Evolutionary conservation across 805 yeast species (phyloP).

Genomic region (Isabelozyma pseudorhagii): DNA sequence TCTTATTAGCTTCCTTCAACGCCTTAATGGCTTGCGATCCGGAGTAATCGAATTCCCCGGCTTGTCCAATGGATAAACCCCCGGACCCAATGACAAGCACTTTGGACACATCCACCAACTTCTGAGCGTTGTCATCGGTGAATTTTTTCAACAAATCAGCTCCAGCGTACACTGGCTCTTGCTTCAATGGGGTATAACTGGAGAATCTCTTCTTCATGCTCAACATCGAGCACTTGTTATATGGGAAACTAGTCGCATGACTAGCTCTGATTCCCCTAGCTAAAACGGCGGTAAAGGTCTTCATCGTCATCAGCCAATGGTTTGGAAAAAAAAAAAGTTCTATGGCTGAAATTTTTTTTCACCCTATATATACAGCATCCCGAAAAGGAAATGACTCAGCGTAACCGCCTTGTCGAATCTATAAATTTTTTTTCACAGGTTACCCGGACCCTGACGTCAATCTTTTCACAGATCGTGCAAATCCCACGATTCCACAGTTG

Average conservation of each 20-base stretch:
- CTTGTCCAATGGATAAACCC: conserved; percentile 95
- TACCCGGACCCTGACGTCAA: neutral
- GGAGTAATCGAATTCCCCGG: conserved; percentile 96
- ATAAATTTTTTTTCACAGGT: neutral
- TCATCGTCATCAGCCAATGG: conserved; percentile 2
- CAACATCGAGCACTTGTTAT: neutral
- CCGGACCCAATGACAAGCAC: conserved; percentile 96
- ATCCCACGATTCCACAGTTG: neutral
- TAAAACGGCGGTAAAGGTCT: neutral
- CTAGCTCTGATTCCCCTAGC: conserved; percentile 2
- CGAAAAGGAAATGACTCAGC: conserved; percentile 30
- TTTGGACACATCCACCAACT: conserved; percentile 77
- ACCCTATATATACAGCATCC: conserved; percentile 11
- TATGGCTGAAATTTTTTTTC: conserved; percentile 10
- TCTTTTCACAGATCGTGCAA: neutral
- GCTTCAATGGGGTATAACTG: neutral
- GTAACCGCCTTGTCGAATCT: conserved; percentile 3
- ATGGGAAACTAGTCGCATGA: conserved; percentile 1
- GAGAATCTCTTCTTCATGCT: neutral
- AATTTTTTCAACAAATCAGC: conserved; percentile 57
- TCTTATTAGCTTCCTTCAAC: conserved; percentile 81
- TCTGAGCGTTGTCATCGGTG: conserved; percentile 57
- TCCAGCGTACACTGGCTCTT: conserved; percentile 51
- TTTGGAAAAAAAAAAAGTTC: conserved; percentile 4
- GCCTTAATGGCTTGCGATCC: conserved; percentile 99